Conservation (phyloP, 768 basidiomycete genomes). For the Amanita brunnescens region DNA sequence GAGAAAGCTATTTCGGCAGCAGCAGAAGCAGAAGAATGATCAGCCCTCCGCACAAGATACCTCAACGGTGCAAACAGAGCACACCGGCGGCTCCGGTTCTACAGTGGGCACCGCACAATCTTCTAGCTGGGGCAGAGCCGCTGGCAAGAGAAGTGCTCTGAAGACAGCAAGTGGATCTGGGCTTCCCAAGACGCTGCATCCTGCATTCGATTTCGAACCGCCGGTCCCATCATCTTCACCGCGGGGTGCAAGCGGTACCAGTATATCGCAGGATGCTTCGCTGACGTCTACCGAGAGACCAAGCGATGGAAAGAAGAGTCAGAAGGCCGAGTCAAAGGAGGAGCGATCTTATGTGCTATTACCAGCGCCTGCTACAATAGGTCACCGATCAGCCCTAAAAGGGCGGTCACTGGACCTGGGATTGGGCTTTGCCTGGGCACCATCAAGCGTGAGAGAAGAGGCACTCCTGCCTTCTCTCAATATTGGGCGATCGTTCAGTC, state of each 20-base stretch:
- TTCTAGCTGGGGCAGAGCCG: conserved; percentile 52
- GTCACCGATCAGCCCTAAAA: conserved; percentile 41
- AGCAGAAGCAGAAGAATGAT: conserved; percentile 11
- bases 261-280: conserved; percentile 19
- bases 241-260: conserved; percentile 7
- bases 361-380: conserved; percentile 21
- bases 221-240: conserved; percentile 44
- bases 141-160: conserved; percentile 28
- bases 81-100: conserved; percentile 32
- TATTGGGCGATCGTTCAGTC: conserved; percentile 22
- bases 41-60: conserved; percentile 15
- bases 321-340: conserved; percentile 16
- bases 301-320: conserved; percentile 17
- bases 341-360: conserved; percentile 27
- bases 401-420: conserved; percentile 68
- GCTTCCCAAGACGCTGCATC: conserved; percentile 36
- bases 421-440: conserved; percentile 65
- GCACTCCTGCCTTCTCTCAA: conserved; percentile 47
- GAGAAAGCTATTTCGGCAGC: conserved; percentile 10
- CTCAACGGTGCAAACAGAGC: conserved; percentile 24
- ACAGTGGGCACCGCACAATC: conserved; percentile 26
- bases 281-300: conserved; percentile 20
- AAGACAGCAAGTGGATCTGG: conserved; percentile 20
- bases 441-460: conserved; percentile 56
- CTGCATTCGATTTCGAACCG: conserved; percentile 61